Evolutionary conservation across 768 basidiomycete species (phyloP).

Genomic region (Boletus bicolor): DNA sequence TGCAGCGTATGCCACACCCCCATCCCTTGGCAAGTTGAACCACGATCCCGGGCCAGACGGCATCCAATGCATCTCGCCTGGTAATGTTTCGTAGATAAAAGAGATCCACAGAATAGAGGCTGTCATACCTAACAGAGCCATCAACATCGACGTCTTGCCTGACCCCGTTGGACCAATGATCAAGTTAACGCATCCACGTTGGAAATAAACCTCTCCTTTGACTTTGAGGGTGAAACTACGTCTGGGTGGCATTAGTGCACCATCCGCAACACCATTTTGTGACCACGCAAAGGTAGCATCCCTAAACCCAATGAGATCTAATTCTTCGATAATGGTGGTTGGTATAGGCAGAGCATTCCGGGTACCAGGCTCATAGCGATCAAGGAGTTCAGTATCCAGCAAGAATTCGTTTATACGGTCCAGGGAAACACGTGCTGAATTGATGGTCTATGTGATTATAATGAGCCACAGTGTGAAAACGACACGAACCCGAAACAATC

Average conservation of each 20-base stretch:
- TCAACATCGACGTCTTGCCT: conserved; percentile 3
- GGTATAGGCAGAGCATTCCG: neutral
- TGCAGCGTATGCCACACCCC: conserved; percentile 1
- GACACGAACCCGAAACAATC: neutral
- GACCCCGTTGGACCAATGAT: conserved; percentile 3
- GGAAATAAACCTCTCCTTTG: neutral
- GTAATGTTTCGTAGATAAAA: neutral
- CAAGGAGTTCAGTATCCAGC: conserved; percentile 1
- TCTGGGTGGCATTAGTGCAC: neutral
- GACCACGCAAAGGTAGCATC: conserved; percentile 4
- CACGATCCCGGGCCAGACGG: neutral
- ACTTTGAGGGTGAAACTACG: neutral
- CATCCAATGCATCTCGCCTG: conserved; percentile 6
- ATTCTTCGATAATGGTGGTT: neutral
- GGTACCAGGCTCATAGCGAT: neutral
- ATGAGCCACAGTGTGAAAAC: too few species aligned
- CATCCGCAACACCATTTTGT: neutral
- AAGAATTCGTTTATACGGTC: conserved; percentile 4
- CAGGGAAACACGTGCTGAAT: neutral
- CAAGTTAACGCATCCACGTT: neutral
- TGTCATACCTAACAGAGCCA: neutral
- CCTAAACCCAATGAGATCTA: neutral
- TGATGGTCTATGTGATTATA: too few species aligned
- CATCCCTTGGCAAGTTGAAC: conserved; percentile 2
- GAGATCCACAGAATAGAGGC: neutral